Conservation (phyloP, 2,329 filamentous ascomycete genomes). For the Thelonectria blattea region DNA sequence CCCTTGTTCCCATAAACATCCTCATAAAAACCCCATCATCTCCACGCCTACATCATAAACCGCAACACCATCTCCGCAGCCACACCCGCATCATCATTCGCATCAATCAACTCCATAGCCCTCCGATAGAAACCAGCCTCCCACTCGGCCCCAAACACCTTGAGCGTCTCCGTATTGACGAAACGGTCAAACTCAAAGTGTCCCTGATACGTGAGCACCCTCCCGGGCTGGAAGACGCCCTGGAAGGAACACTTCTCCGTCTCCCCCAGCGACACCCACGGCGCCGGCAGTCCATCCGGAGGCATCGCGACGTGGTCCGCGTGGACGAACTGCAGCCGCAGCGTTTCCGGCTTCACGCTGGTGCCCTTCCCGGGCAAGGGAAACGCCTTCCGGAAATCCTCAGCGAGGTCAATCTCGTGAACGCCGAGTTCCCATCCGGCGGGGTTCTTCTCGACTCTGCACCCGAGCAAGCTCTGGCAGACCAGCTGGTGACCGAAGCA, state of each 20-base stretch:
- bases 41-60: slow-evolving; percentile 24
- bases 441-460: slow-evolving; percentile 35
- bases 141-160: slow-evolving; percentile 41
- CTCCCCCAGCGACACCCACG: slow-evolving; percentile 31
- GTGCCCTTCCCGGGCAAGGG: background rate
- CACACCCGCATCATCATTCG: slow-evolving; percentile 26
- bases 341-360: slow-evolving; percentile 18
- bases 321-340: slow-evolving; percentile 48
- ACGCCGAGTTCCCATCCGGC: slow-evolving; percentile 43
- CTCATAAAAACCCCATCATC: too few relatives aligned
- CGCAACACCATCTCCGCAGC: slow-evolving; percentile 30
- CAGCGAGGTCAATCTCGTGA: slow-evolving; percentile 34
- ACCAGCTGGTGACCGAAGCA: slow-evolving; percentile 53
- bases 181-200: slow-evolving; percentile 52
- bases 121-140: slow-evolving; percentile 13
- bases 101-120: slow-evolving; percentile 22
- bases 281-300: slow-evolving; percentile 17
- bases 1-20: too few relatives aligned
- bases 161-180: slow-evolving; percentile 46
- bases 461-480: slow-evolving; percentile 45
- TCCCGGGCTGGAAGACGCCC: slow-evolving; percentile 46
- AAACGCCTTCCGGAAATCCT: slow-evolving; percentile 29
- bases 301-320: slow-evolving; percentile 37
- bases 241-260: slow-evolving; percentile 45
- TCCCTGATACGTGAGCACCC: slow-evolving; percentile 49